Evolutionary conservation across 306 rosid species (phyloP).

Genomic region (Carpinus fangiana): DNA sequence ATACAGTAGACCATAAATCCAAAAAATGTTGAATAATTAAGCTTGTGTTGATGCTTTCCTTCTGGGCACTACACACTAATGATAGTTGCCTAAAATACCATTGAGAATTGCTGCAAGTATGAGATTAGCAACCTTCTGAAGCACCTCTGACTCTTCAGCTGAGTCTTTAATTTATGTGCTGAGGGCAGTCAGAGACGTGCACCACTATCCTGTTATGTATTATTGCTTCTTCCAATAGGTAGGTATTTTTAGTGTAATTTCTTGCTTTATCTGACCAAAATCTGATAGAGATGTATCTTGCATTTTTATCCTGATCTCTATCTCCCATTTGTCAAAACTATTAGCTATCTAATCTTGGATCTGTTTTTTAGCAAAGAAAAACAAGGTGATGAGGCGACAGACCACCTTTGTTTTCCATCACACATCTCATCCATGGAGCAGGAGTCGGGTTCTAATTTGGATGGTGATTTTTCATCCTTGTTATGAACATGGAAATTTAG

Average conservation of each 20-base stretch:
- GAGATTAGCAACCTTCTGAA: constrained; percentile 3
- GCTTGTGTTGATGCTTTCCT: neutral
- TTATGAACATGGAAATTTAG: neutral
- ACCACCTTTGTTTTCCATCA: constrained; percentile 87
- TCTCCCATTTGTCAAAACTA: neutral
- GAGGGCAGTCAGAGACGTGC: neutral
- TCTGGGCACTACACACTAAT: neutral
- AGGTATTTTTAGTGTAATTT: neutral
- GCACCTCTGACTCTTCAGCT: neutral
- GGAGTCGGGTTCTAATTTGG: constrained; percentile 82
- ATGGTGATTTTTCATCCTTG: constrained; percentile 57
- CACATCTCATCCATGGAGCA: constrained; percentile 98
- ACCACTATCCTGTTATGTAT: neutral
- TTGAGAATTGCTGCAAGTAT: neutral
- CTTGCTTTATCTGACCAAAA: neutral
- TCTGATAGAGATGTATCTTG: neutral
- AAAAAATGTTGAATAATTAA: neutral
- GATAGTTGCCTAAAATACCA: neutral
- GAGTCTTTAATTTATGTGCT: neutral
- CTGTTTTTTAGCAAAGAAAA: constrained; percentile 53
- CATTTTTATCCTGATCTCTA: constrained; percentile 1
- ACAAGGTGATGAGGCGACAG: constrained; percentile 87
- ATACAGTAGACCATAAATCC: neutral
- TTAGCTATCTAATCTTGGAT: constrained; percentile 11
- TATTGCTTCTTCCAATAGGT: neutral